These are phyloP conservation scores for Camelina hispida DNA, from an alignment of 345 rosid species.

Conservation along the genomic window DNA sequence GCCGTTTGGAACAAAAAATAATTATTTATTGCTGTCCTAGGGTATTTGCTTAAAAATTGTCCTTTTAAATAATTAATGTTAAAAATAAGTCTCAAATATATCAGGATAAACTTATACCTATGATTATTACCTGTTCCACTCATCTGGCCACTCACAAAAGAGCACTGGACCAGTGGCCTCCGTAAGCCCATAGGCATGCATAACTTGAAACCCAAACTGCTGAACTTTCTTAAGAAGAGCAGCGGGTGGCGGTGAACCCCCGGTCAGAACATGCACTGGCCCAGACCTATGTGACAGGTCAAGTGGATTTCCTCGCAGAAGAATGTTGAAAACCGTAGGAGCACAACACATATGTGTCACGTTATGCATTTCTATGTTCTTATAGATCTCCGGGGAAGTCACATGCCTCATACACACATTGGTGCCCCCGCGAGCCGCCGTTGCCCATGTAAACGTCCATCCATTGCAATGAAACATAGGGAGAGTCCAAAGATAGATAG, in stretches of 20 bases:
- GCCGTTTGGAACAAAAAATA: no score
- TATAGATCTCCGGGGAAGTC: slow-evolving; percentile 57
- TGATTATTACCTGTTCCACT: slow-evolving; percentile 55
- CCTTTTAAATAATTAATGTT: no score
- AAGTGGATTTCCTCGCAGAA: slow-evolving; percentile 44
- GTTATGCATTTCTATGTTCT: slow-evolving; percentile 51
- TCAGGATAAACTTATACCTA: background rate
- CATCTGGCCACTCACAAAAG: slow-evolving; percentile 75
- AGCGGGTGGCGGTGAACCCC: slow-evolving; percentile 82
- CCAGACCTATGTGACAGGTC: slow-evolving; percentile 44
- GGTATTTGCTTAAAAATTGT: no score
- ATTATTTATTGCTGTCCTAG: no score
- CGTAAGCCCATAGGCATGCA: slow-evolving; percentile 80
- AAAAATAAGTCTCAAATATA: background rate
- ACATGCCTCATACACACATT: slow-evolving; percentile 71
- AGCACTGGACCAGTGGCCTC: slow-evolving; percentile 86
- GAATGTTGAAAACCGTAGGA: slow-evolving; percentile 63
- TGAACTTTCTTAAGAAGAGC: slow-evolving; percentile 57
- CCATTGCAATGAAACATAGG: slow-evolving; percentile 96
- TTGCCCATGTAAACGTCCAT: slow-evolving; percentile 77
- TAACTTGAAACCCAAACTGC: slow-evolving; percentile 63
- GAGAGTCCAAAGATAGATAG: slow-evolving; percentile 79
- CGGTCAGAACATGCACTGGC: slow-evolving; percentile 62
- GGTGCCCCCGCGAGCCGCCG: slow-evolving; percentile 85
- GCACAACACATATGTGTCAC: slow-evolving; percentile 90